Base-by-base conservation (phyloP, 352 stramenopile species). In the Peronospora farinosa region DNA sequence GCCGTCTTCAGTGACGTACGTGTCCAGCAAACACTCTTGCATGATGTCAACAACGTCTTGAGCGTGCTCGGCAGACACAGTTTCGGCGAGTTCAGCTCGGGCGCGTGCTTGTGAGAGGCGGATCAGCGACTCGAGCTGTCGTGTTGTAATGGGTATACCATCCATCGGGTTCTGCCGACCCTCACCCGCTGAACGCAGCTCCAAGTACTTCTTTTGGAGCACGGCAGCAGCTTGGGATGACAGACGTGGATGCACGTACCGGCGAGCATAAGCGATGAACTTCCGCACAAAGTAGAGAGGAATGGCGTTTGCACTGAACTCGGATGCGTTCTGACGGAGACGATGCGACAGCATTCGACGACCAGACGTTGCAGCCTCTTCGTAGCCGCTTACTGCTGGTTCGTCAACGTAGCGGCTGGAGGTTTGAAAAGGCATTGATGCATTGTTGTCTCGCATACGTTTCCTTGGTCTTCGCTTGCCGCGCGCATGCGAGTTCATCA, bases 31-130 rank as follows among this genome's bases (percentile, higher is more conserved):
- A 42, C 83, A 96, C 51, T 96, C 86, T 44, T 96, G 80, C 88
- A 98, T 96, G 35, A 99, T 79, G 40, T 97, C 88, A 7, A 98
- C 88, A 13, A 98, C 95, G 71, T 99, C 96, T 64, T 97, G 69
- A 2, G 95, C 95, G 61, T 99, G 95, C 59, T 96, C 65, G 27
- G 80, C 79, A 3, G 95, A 90, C 28, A 98, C 95, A 30, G 90
- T 76, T 16, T 97, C 88, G 7, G 94, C 69, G 5, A 98, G 72
- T 46, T 98, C 97, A 9, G 96, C 79, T 56, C 97, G 97, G 0
- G 96, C 96, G 6, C 96, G 73, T 16, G 96, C 96, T 64, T 94
- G 88, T 3, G 88, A 81, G 3, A 97, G 67, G 0, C 90, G 78
- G 33, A 97, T 90, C 21, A 97, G 51, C 15, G 74, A 96, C 73